Evolutionary conservation across 306 rosid species (phyloP), one percentile per base, ranked within the genome.

Genomic region (Sindora glabra): DNA sequence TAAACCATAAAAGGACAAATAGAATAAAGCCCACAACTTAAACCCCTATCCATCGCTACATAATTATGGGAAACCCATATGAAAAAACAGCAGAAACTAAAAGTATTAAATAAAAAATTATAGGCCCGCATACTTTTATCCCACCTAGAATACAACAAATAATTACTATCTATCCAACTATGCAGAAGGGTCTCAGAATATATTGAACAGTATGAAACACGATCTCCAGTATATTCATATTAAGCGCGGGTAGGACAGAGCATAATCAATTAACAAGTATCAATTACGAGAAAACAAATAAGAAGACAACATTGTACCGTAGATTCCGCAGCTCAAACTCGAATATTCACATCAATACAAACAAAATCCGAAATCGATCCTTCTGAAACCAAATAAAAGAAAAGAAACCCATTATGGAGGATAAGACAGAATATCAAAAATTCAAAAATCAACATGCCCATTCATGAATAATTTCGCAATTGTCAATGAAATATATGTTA

Each of bases 321-420:
- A 34, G 74, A 80, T 71, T 67, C 69, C 85, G 48, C 48, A 76
- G 81, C 86, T 70, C 42, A 67, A 58, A 76, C 51, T 24, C 25
- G 72, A 74, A 82, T 59, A 67, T 65, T 76, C 68, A 72, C 71
- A 72, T 76, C 66, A 50, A 74, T 9, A 60, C 36, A 60, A 70
- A 56, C 62, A 39, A 68, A 60, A 48, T 39, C 67, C 40, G 15
- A 5, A 53, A 56, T 25, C 27, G 57, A 82, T 72, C 79, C 59
- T 69, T 58, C 77, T 64, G 71, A 67, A 63, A 77, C 54, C 24
- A 40, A 62, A 59, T 8, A 6, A 26, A 61, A 19, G 1, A 13
- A 17, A 21, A 29, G 26, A 51, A 62, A 63, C 30, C 22, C 47
- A 25, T 27, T 56, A 68, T 48, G 21, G 4, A 55, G 5, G 51